Percentiles rank a stretch among this genome's conserved stretches.
Conservation (phyloP, 108 stramenopile genomes). For the Discostella stelligeroides region DNA sequence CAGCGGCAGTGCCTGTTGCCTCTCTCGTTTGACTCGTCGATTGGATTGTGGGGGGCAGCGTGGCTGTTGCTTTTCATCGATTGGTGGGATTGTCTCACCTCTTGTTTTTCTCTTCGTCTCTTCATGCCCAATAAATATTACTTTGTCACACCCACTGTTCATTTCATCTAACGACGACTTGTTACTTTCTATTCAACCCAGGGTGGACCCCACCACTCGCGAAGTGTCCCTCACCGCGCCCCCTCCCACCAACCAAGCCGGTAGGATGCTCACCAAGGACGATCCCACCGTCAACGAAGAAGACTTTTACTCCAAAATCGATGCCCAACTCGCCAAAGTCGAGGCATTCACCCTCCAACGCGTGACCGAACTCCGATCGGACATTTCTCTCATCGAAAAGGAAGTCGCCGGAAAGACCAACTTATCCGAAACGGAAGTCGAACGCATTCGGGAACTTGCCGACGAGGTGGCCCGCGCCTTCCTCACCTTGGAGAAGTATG, state of each 20-base stretch:
- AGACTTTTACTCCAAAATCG: slow-evolving; percentile 80
- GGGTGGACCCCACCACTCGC: slow-evolving; percentile 70
- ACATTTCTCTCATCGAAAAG: slow-evolving; percentile 53
- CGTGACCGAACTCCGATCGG: slow-evolving; percentile 69
- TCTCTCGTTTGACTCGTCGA: too few species aligned
- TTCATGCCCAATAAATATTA: not conserved
- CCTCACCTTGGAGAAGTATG: slow-evolving; percentile 92
- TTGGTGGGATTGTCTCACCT: slow-evolving; percentile 6
- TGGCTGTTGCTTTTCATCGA: not conserved
- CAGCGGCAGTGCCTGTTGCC: too few species aligned
- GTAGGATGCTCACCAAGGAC: slow-evolving; percentile 54
- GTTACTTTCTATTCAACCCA: slow-evolving; percentile 5
- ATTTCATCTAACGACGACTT: not conserved
- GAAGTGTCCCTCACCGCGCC: slow-evolving; percentile 86
- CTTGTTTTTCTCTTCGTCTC: not conserved
- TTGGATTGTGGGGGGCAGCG: not conserved
- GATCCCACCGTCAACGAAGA: slow-evolving; percentile 79
- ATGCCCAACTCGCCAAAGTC: slow-evolving; percentile 86
- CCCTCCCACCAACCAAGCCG: slow-evolving; percentile 84
- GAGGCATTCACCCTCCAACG: slow-evolving; percentile 83
- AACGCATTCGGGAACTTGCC: slow-evolving; percentile 44
- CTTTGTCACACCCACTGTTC: too few species aligned
- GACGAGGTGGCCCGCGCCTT: slow-evolving; percentile 79
- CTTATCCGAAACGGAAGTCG: slow-evolving; percentile 33
- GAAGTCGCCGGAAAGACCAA: slow-evolving; percentile 27